Conservation (phyloP, 495 filamentous ascomycete species). For the Neurospora sp. region DNA sequence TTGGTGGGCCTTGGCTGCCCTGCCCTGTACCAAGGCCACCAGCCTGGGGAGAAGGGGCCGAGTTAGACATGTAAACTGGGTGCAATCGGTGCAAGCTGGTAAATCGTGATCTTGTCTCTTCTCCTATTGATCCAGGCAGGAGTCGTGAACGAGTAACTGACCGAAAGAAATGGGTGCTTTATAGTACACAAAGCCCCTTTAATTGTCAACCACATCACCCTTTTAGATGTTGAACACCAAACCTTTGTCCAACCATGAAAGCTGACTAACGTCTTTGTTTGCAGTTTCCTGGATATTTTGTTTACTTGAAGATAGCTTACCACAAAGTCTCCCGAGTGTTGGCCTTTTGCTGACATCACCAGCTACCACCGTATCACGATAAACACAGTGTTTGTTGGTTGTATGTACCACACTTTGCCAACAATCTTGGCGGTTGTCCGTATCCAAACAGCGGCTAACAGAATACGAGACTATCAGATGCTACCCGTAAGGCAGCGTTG, state of each 20-base stretch:
- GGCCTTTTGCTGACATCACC: neutral
- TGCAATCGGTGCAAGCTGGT: neutral
- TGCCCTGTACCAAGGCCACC: neutral
- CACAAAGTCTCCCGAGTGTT: neutral
- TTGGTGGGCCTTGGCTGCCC: neutral
- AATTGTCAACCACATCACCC: neutral
- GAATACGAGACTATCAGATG: neutral
- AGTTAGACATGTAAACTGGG: neutral
- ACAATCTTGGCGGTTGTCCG: neutral
- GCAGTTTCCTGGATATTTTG: neutral
- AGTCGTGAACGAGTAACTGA: neutral
- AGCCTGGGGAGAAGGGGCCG: neutral
- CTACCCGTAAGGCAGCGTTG: neutral
- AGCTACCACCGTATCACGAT: neutral
- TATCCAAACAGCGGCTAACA: neutral
- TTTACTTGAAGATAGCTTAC: neutral
- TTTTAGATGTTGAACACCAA: neutral
- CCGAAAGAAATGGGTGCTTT: neutral
- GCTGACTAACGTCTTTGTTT: neutral
- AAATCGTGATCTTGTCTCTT: neutral
- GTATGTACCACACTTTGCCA: neutral
- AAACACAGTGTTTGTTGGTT: neutral
- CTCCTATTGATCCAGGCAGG: neutral
- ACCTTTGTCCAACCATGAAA: neutral
- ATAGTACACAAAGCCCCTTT: neutral